Percentiles rank a stretch among this genome's conserved stretches.
These are phyloP conservation scores for Vitis hybrid DNA, from an alignment of 177 flowering plant species.

Conservation along the genomic window DNA sequence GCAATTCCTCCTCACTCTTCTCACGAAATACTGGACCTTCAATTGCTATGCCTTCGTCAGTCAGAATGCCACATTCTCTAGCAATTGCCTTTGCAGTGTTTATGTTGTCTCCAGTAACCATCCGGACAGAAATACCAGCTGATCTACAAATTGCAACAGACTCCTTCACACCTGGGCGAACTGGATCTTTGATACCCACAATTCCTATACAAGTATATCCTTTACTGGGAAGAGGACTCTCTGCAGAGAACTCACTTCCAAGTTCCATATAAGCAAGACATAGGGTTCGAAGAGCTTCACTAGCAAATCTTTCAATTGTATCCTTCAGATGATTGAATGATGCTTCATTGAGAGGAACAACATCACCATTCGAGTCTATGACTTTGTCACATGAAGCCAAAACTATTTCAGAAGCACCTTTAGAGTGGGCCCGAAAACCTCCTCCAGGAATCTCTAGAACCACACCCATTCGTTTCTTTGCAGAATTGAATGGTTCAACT, in stretches of 20 bases:
- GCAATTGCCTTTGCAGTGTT: conserved; percentile 97
- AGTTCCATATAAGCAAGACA: conserved; percentile 84
- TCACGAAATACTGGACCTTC: conserved; percentile 88
- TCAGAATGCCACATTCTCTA: conserved; percentile 91
- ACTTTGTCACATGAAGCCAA: conserved; percentile 80
- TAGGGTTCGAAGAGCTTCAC: conserved; percentile 90
- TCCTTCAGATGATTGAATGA: conserved; percentile 40
- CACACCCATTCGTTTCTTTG: conserved; percentile 84
- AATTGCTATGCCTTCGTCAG: conserved; percentile 86
- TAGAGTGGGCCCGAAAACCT: conserved; percentile 68
- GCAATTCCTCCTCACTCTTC: conserved; percentile 72
- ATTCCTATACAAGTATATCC: conserved; percentile 88
- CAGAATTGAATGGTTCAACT: conserved; percentile 93
- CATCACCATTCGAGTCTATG: conserved; percentile 54
- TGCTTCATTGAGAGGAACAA: conserved; percentile 61
- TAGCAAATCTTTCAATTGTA: conserved; percentile 77
- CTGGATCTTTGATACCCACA: conserved; percentile 96
- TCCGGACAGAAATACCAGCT: conserved; percentile 87
- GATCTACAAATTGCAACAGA: conserved; percentile 88
- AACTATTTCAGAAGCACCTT: conserved; percentile 94
- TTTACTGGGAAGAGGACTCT: conserved; percentile 51
- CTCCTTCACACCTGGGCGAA: conserved; percentile 94
- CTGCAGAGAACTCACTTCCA: conserved; percentile 46
- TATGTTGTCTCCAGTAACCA: conserved; percentile 98
- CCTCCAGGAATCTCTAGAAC: conserved; percentile 72